Conservation (phyloP, 129 eudicot genomes). For the Pulicaria dysenterica region DNA sequence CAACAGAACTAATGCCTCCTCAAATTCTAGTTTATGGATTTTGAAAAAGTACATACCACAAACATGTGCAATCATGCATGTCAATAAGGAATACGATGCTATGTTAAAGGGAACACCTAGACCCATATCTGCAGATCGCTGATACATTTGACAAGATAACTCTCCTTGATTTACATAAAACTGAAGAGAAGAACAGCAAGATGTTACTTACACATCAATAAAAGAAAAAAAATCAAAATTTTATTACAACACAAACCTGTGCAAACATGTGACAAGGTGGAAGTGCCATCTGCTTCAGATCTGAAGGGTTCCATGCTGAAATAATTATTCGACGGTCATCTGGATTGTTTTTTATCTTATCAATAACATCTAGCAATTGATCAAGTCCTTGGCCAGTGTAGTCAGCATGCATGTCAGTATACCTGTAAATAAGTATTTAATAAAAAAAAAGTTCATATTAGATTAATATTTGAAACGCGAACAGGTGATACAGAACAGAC, state of each 20-base stretch:
- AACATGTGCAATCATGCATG: constrained; percentile 97
- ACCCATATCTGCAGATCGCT: constrained; percentile 98
- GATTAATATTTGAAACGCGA: not conserved
- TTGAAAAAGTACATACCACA: constrained; percentile 60
- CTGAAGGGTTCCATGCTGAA: constrained; percentile 99
- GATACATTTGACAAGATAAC: constrained; percentile 96
- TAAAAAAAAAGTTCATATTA: not conserved
- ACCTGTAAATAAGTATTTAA: constrained; percentile 46
- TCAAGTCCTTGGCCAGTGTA: constrained; percentile 94
- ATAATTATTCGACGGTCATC: constrained; percentile 86
- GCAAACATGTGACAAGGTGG: constrained; percentile 99
- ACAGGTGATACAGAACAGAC: constrained; percentile 7
- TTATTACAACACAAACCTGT: constrained; percentile 56
- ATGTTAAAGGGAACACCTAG: constrained; percentile 95
- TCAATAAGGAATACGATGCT: constrained; percentile 83
- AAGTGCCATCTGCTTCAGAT: constrained; percentile 89
- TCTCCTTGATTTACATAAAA: constrained; percentile 92
- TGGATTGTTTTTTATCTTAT: constrained; percentile 80
- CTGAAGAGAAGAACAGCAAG: constrained; percentile 39
- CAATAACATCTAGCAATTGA: constrained; percentile 80
- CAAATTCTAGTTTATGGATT: not conserved
- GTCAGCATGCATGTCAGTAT: constrained; percentile 90
- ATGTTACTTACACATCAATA: constrained; percentile 12
- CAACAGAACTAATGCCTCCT: not conserved
- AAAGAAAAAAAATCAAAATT: not conserved